A percentile compares a stretch with the other conserved stretches of the same genome.
Conservation (phyloP, 805 yeast genomes). For the Saccharomycodes ludwigii region DNA sequence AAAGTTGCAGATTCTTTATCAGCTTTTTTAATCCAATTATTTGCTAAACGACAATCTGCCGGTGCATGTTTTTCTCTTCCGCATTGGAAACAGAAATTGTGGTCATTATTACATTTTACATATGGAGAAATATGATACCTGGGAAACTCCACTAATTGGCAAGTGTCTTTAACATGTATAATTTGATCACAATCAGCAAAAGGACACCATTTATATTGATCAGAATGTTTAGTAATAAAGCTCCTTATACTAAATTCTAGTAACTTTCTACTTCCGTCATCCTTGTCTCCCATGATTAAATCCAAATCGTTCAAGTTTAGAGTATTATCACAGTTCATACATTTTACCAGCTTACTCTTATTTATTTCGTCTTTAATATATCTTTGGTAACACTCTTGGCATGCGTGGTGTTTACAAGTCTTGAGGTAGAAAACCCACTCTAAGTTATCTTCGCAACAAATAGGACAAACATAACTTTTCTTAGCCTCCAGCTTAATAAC, state of each 20-base stretch:
- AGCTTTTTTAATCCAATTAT: conserved; percentile 67
- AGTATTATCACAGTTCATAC: conserved; percentile 42
- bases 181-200: conserved; percentile 64
- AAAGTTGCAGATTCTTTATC: conserved; percentile 80
- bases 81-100: conserved; percentile 73
- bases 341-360: conserved; percentile 39
- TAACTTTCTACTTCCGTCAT: conserved; percentile 16
- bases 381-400: conserved; percentile 52
- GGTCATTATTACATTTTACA: conserved; percentile 54
- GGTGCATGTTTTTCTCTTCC: conserved; percentile 71
- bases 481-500: too few species aligned
- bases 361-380: conserved; percentile 38
- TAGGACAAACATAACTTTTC: too few species aligned
- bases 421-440: conserved; percentile 35
- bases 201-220: conserved; percentile 66
- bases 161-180: conserved; percentile 29
- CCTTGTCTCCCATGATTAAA: conserved; percentile 24
- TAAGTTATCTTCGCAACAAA: conserved; percentile 57
- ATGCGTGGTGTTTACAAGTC: conserved; percentile 57
- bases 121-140: conserved; percentile 36
- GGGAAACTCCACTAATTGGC: conserved; percentile 17
- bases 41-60: conserved; percentile 60
- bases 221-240: conserved; percentile 38
- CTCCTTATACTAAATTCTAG: conserved; percentile 29
- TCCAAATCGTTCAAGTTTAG: conserved; percentile 29